Percentiles rank a stretch among this genome's conserved stretches.
Conservation (phyloP, 306 rosid genomes). For the Vigna hirtella region DNA sequence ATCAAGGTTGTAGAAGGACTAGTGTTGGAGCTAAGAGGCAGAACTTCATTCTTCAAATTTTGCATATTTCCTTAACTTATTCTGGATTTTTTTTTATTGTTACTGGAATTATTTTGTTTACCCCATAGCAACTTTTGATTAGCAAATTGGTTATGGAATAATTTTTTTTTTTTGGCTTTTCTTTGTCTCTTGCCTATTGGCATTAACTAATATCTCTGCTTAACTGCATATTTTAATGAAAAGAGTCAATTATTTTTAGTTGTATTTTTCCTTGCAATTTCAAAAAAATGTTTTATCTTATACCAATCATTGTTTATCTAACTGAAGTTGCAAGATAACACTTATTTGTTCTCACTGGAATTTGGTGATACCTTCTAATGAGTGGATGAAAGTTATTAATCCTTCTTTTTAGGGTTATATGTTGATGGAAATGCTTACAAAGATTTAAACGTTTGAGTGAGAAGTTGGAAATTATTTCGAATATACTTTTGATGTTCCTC, state of each 20-base stretch:
- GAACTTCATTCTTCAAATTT: neutral
- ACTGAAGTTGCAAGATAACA: too few relatives aligned
- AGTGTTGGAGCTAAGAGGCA: neutral
- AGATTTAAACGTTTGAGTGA: too few relatives aligned
- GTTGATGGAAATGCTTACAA: too few relatives aligned
- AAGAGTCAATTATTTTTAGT: neutral
- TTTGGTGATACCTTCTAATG: too few relatives aligned
- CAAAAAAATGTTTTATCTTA: too few relatives aligned
- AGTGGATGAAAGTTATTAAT: too few relatives aligned
- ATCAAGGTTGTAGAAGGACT: neutral
- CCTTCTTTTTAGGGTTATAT: too few relatives aligned
- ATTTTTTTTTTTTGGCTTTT: neutral
- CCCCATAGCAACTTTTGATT: neutral
- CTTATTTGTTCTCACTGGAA: too few relatives aligned
- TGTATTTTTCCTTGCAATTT: too few relatives aligned
- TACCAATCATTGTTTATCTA: too few relatives aligned
- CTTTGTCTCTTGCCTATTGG: neutral
- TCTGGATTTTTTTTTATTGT: constrained; percentile 8
- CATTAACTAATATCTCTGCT: neutral
- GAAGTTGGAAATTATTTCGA: too few relatives aligned
- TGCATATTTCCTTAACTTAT: neutral
- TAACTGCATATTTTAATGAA: neutral
- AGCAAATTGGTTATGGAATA: constrained; percentile 30
- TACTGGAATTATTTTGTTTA: constrained; percentile 22
- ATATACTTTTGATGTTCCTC: too few relatives aligned